These are phyloP conservation scores for Globisporangium emineosum DNA, from an alignment of 352 stramenopile genomes.

Conservation along the genomic window DNA sequence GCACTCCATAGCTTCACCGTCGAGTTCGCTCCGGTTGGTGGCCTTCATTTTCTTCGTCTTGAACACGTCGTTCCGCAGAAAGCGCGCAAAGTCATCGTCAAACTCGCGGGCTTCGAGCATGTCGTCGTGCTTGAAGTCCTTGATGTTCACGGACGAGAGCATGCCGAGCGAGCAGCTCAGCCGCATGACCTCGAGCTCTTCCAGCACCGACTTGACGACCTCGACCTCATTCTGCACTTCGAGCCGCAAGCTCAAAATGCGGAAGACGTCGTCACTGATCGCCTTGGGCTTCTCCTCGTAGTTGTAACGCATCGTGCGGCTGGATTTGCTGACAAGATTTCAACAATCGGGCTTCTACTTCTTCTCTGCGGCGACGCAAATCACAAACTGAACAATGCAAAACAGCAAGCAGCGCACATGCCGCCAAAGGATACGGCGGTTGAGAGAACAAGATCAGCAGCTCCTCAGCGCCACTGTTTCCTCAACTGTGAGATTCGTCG, in stretches of 20 bases:
- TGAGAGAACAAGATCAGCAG: not conserved
- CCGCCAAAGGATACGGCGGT: not conserved
- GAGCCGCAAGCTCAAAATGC: conserved; percentile 43
- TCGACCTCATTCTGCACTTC: conserved; percentile 68
- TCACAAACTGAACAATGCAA: conserved; percentile 6
- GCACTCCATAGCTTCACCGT: conserved; percentile 1
- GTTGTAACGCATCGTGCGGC: conserved; percentile 7
- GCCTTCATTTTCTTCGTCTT: not conserved
- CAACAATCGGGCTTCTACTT: too few species aligned
- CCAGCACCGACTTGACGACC: conserved; percentile 64
- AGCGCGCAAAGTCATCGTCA: conserved; percentile 60
- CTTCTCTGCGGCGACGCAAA: conserved; percentile 2
- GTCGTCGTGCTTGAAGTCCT: conserved; percentile 52
- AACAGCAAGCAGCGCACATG: too few species aligned
- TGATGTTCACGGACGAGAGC: conserved; percentile 37
- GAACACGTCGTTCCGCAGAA: conserved; percentile 54
- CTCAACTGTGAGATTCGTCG: not conserved
- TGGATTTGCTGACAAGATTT: not conserved
- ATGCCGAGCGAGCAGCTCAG: conserved; percentile 54
- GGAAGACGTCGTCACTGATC: conserved; percentile 41
- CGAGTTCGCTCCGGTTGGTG: not conserved
- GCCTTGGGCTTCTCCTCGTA: conserved; percentile 5
- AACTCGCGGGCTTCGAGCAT: conserved; percentile 53
- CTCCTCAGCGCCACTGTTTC: too few species aligned
- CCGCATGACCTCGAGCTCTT: conserved; percentile 66